Conservation (phyloP, 2,329 filamentous ascomycete species). For the Alternaria triticina region DNA sequence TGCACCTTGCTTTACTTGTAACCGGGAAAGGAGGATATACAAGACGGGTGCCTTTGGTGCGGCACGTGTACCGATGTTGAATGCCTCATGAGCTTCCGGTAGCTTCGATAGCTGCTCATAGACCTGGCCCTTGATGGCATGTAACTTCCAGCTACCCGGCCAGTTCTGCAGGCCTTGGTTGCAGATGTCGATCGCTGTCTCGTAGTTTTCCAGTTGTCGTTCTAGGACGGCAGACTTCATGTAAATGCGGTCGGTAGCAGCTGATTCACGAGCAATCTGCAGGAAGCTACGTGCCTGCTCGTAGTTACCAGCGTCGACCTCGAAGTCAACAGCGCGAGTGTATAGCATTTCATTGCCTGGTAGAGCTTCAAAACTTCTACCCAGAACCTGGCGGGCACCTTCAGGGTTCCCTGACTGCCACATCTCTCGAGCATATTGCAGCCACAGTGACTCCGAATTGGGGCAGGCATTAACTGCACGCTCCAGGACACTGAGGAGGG, state of each 20-base stretch:
- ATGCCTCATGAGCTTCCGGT: slow-evolving; percentile 87
- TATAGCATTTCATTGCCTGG: slow-evolving; percentile 98
- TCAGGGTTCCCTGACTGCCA: slow-evolving; percentile 89
- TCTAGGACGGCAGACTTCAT: slow-evolving; percentile 96
- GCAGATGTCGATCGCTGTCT: slow-evolving; percentile 84
- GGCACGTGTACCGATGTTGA: slow-evolving; percentile 84
- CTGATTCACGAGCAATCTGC: slow-evolving; percentile 81
- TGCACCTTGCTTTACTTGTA: slow-evolving; percentile 85
- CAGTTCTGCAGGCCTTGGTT: slow-evolving; percentile 87
- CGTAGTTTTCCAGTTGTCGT: slow-evolving; percentile 77
- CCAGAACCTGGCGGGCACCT: slow-evolving; percentile 83
- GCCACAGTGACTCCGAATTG: slow-evolving; percentile 89
- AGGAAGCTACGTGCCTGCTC: slow-evolving; percentile 84
- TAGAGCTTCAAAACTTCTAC: slow-evolving; percentile 90
- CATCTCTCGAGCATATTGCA: slow-evolving; percentile 94
- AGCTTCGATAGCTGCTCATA: slow-evolving; percentile 84
- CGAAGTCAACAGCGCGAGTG: slow-evolving; percentile 93
- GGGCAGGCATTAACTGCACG: slow-evolving; percentile 95
- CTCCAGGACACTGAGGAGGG: slow-evolving; percentile 83
- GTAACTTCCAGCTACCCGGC: slow-evolving; percentile 84
- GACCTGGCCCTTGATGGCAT: slow-evolving; percentile 99
- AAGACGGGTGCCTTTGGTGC: slow-evolving; percentile 83
- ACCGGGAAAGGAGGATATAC: slow-evolving; percentile 85
- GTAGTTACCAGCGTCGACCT: slow-evolving; percentile 84
- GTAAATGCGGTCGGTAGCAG: slow-evolving; percentile 95